Evolutionary conservation across 1,284 basidiomycete species (phyloP).

Genomic region (Sporisorium reilianum): DNA sequence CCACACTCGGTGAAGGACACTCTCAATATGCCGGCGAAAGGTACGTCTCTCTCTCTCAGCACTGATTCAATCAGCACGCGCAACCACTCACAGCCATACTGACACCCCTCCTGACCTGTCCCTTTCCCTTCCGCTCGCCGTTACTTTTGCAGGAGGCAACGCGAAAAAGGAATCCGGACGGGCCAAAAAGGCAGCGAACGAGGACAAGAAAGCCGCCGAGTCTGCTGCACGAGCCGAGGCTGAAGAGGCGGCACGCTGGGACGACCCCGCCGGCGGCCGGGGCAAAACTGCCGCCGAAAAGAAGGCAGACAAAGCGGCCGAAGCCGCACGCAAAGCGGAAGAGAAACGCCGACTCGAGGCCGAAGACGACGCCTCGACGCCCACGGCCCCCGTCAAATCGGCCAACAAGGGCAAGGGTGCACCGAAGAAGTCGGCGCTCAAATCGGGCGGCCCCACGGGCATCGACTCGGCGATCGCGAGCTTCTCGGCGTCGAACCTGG

Average conservation of each 20-base stretch:
- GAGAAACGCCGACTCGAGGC: conserved; percentile 74
- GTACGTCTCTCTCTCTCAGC: conserved; percentile 13
- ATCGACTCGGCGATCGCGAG: conserved; percentile 67
- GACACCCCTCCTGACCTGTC: no score
- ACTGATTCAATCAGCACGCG: no score
- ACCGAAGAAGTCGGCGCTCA: conserved; percentile 42
- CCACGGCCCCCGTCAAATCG: conserved; percentile 77
- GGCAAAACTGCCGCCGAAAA: conserved; percentile 80
- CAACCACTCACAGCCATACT: neutral
- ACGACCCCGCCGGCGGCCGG: conserved; percentile 73
- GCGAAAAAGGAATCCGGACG: conserved; percentile 57
- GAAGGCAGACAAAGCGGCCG: conserved; percentile 75
- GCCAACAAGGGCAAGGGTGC: conserved; percentile 71
- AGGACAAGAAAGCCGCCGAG: conserved; percentile 78
- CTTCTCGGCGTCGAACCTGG: conserved; percentile 86
- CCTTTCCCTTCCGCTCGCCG: no score
- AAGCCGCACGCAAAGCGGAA: conserved; percentile 72
- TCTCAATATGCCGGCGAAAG: conserved; percentile 33
- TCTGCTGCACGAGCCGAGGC: conserved; percentile 76
- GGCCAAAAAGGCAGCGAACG: conserved; percentile 93
- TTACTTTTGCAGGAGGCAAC: conserved; percentile 34
- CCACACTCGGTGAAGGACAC: neutral
- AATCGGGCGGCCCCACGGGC: conserved; percentile 31
- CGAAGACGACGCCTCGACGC: conserved; percentile 82
- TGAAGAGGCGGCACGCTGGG: conserved; percentile 83